Percentiles rank a stretch among this genome's conserved stretches.
Conservation (phyloP, 1,284 basidiomycete genomes). For the Sparassis latifolia region DNA sequence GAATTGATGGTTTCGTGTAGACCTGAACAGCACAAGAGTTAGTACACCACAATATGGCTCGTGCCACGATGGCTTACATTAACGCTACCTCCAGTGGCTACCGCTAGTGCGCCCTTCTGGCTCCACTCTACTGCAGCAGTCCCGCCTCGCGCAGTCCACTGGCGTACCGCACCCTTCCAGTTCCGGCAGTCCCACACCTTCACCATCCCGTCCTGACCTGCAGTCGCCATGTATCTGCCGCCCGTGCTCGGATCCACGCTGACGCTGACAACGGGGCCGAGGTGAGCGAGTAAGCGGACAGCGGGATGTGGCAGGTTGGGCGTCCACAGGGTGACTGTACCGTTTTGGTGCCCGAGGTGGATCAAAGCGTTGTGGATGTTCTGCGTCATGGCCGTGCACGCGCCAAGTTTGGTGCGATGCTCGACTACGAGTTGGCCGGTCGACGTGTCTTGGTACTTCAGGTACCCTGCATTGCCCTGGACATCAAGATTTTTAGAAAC, state of each 20-base stretch:
- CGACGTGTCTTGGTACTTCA: slow-evolving; percentile 97
- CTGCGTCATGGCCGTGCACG: slow-evolving; percentile 85
- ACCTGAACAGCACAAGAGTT: slow-evolving; percentile 29
- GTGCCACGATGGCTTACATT: slow-evolving; percentile 47
- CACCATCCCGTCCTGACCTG: slow-evolving; percentile 83
- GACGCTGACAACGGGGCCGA: slow-evolving; percentile 81
- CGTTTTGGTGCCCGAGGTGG: slow-evolving; percentile 90
- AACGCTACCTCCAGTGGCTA: slow-evolving; percentile 76
- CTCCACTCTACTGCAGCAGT: slow-evolving; percentile 69
- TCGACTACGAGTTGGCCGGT: slow-evolving; percentile 86
- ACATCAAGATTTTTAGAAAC: no score
- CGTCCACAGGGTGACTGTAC: slow-evolving; percentile 92
- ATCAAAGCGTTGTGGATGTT: slow-evolving; percentile 91
- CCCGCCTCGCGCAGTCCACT: slow-evolving; percentile 71
- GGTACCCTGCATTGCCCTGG: slow-evolving; percentile 81
- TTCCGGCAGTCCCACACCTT: slow-evolving; percentile 97
- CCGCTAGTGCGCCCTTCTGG: slow-evolving; percentile 78
- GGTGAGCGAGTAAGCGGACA: slow-evolving; percentile 87
- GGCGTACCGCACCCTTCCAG: slow-evolving; percentile 83
- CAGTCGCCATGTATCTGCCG: slow-evolving; percentile 88
- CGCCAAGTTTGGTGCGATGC: slow-evolving; percentile 88
- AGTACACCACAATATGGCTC: not conserved
- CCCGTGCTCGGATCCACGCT: slow-evolving; percentile 79
- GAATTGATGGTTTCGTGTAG: slow-evolving; percentile 64
- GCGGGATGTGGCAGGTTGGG: slow-evolving; percentile 90